phyloP scores from a whole-genome alignment of 768 basidiomycete genomes.

The Termitomyces sp. region DNA sequence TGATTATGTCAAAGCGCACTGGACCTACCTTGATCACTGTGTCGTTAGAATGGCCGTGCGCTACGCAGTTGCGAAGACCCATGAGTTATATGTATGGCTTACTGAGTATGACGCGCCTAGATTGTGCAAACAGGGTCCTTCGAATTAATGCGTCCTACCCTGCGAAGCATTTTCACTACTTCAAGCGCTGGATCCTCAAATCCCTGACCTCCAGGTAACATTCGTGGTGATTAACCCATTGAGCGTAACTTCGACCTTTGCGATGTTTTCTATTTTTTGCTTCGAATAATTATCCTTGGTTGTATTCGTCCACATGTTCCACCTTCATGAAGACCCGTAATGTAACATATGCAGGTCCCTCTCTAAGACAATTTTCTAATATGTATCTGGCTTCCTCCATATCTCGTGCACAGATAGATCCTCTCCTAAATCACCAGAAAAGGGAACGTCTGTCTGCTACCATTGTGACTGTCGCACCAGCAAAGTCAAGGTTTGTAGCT shows the following conservation, averaged over 20 bases:
- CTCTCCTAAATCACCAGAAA: neutral
- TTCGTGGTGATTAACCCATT: constrained; percentile 4
- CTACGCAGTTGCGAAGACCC: neutral
- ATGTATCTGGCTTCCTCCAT: neutral
- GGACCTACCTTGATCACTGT: neutral
- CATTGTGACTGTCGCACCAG: constrained; percentile 50
- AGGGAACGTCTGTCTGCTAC: constrained; percentile 45
- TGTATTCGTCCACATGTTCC: neutral
- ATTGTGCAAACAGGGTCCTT: neutral
- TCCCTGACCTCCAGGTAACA: neutral
- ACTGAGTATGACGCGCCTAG: neutral
- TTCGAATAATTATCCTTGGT: neutral
- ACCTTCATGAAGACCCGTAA: neutral
- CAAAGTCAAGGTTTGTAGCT: constrained; percentile 47
- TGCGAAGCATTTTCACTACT: neutral
- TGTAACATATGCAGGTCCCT: neutral
- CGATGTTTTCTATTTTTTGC: neutral
- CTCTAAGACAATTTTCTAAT: neutral
- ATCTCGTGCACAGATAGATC: neutral
- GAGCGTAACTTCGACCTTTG: neutral
- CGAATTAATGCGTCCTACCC: neutral
- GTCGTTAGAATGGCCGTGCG: neutral
- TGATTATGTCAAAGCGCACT: neutral
- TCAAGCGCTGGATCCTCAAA: neutral
- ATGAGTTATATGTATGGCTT: neutral